A percentile compares a stretch with the other conserved stretches of the same genome.
Conservation (phyloP, 169 alveolate genomes). For the Perkinsus marinus region DNA sequence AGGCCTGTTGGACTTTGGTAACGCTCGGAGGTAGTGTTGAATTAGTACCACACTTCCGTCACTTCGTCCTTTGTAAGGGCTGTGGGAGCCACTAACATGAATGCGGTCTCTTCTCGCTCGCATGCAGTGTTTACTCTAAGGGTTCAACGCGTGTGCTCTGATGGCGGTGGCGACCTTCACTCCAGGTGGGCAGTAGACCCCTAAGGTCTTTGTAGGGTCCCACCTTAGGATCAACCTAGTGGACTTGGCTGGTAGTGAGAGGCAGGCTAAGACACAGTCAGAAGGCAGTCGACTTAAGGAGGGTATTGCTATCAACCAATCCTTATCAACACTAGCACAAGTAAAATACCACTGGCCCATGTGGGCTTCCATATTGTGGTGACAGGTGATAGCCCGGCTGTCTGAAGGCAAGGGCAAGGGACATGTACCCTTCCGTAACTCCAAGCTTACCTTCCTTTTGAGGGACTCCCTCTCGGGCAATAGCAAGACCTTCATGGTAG, state of each 20-base stretch:
- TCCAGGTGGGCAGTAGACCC: not conserved
- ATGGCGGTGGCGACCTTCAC: not conserved
- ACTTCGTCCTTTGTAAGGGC: conserved; percentile 25
- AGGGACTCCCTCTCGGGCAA: conserved; percentile 11
- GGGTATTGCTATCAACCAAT: conserved; percentile 18
- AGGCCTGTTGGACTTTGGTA: not conserved
- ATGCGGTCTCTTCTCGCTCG: conserved; percentile 48
- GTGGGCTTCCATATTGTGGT: not conserved
- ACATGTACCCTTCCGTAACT: conserved; percentile 30
- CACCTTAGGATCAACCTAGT: conserved; percentile 1
- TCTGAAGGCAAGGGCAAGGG: conserved; percentile 7
- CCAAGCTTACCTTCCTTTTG: conserved; percentile 15
- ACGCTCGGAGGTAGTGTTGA: not conserved
- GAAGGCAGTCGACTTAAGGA: conserved; percentile 23
- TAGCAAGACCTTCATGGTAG: conserved; percentile 17
- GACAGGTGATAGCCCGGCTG: conserved; percentile 4
- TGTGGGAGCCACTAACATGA: conserved; percentile 56
- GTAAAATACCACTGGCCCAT: conserved; percentile 11
- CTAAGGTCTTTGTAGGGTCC: too few relatives aligned
- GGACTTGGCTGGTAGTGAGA: conserved; percentile 14
- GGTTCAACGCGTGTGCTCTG: not conserved
- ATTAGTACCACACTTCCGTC: not conserved
- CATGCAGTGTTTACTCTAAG: conserved; percentile 51
- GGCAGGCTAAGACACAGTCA: conserved; percentile 18
- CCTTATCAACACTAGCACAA: conserved; percentile 7